Conservation (phyloP, 148 eudicot species). For the Vaccinium myrtillus region DNA sequence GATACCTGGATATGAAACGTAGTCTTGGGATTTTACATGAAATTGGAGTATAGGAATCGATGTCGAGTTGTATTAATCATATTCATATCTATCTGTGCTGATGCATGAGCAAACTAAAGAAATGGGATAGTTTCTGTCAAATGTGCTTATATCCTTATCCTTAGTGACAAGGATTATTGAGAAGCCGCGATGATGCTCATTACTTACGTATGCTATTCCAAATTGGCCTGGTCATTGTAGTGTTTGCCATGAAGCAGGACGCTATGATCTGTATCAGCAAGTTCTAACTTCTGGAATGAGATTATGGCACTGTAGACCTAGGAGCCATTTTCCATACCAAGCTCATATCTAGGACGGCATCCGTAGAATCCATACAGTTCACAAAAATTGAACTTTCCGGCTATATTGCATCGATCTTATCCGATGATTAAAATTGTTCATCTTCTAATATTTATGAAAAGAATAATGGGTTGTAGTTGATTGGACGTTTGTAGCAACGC, state of each 20-base stretch:
- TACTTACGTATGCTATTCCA: not conserved
- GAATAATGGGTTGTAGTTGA: not conserved
- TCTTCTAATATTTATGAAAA: not conserved
- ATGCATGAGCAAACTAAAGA: too few species aligned
- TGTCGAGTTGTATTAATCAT: not conserved
- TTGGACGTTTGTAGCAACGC: not conserved
- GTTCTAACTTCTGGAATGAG: not conserved
- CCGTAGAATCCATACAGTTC: not conserved
- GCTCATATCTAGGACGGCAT: not conserved
- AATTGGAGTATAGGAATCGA: not conserved
- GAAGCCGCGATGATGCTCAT: too few species aligned
- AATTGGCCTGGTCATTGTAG: not conserved
- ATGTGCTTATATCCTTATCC: too few species aligned
- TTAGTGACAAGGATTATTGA: too few species aligned
- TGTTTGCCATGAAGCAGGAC: not conserved
- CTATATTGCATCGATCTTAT: not conserved
- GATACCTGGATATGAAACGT: not conserved
- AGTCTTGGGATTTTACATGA: not conserved
- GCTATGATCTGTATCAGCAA: not conserved
- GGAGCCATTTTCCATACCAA: not conserved
- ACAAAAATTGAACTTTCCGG: not conserved
- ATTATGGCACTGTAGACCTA: not conserved
- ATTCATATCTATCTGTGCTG: not conserved
- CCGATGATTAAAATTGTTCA: too few species aligned
- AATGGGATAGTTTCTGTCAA: too few species aligned